Conservation (phyloP, 1,284 basidiomycete genomes). For the Austroboletus novae-zelandiae region DNA sequence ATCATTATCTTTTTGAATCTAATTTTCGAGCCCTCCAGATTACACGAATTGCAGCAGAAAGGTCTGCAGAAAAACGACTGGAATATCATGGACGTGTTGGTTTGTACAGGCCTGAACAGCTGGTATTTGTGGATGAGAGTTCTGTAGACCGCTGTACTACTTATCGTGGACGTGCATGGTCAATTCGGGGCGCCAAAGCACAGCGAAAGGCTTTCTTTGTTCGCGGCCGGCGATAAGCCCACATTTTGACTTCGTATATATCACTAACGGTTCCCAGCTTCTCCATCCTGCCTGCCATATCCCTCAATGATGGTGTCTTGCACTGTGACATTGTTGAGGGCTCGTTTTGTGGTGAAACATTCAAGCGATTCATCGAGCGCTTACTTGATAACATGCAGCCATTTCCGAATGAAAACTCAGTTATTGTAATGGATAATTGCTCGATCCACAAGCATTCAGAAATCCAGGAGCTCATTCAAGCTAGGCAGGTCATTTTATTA, state of each 20-base stretch:
- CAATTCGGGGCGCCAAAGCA: neutral
- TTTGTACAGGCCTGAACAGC: neutral
- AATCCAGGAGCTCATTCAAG: neutral
- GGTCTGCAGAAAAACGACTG: no score
- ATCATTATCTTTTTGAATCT: no score
- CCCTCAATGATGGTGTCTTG: neutral
- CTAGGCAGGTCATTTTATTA: neutral
- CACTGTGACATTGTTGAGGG: neutral
- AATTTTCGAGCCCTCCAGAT: no score
- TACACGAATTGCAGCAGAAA: no score
- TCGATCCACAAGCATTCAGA: neutral
- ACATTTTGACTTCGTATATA: no score
- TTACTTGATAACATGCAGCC: neutral
- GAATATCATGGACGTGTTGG: no score
- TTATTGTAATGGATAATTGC: neutral
- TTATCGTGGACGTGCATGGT: neutral
- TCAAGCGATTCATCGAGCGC: neutral
- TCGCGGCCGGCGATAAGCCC: no score
- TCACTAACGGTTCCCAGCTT: neutral
- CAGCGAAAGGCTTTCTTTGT: no score
- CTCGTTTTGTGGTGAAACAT: neutral
- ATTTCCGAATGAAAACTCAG: neutral
- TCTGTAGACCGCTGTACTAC: neutral
- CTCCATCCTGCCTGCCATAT: rapidly evolving
- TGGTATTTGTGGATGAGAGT: neutral